Evolutionary conservation across 2,329 filamentous ascomycete genomes (phyloP).

Genomic region (Penicillium sp.): DNA sequence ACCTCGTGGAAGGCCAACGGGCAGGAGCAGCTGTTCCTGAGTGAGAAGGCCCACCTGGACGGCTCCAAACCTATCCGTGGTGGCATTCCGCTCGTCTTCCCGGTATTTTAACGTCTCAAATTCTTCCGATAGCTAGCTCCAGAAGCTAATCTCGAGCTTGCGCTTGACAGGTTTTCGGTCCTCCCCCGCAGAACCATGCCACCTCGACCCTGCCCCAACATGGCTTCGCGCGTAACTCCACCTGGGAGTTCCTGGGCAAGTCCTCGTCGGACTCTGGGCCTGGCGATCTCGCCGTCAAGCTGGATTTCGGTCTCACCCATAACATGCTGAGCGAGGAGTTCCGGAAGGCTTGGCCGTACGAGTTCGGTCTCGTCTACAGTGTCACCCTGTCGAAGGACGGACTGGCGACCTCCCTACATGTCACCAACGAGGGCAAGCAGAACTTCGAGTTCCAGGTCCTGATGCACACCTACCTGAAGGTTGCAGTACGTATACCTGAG

Average conservation of each 20-base stretch:
- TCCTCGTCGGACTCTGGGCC: conserved; percentile 40
- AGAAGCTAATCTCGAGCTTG: conserved; percentile 17
- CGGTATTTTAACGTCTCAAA: conserved; percentile 56
- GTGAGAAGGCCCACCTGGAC: conserved; percentile 75
- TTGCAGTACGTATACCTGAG: conserved; percentile 60
- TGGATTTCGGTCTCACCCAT: conserved; percentile 88
- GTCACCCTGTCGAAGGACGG: conserved; percentile 76
- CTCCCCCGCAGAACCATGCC: conserved; percentile 70
- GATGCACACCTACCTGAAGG: conserved; percentile 83
- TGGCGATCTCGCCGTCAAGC: conserved; percentile 72
- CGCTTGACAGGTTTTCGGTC: conserved; percentile 70
- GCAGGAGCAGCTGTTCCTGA: conserved; percentile 82
- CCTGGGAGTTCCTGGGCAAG: conserved; percentile 80
- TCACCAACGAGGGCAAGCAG: conserved; percentile 80
- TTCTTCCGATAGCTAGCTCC: not conserved
- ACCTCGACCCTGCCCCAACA: conserved; percentile 83
- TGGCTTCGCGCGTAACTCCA: conserved; percentile 85
- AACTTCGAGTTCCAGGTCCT: conserved; percentile 89
- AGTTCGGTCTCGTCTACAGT: conserved; percentile 89
- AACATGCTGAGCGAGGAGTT: conserved; percentile 67
- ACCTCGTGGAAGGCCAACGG: conserved; percentile 85
- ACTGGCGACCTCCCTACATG: conserved; percentile 76
- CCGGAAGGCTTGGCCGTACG: conserved; percentile 74
- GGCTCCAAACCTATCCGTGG: conserved; percentile 87
- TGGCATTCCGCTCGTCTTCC: conserved; percentile 89